phyloP scores from a whole-genome alignment of 2,329 filamentous ascomycete species.

The Fusarium multiceps region DNA sequence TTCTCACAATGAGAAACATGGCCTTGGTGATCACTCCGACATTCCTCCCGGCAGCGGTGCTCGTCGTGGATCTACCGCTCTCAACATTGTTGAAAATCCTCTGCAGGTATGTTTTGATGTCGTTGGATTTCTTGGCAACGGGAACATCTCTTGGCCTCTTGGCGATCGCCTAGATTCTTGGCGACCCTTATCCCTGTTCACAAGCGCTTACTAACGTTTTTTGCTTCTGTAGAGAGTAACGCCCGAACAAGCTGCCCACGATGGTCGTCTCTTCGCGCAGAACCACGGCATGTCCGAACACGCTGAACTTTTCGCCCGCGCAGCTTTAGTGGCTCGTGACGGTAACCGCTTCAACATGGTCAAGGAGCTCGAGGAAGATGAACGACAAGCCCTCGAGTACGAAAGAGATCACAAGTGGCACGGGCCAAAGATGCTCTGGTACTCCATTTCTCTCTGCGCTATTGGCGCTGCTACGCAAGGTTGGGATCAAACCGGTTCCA shows the following conservation, averaged over 20 bases:
- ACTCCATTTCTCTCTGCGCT: conserved; percentile 64
- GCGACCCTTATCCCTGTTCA: neutral
- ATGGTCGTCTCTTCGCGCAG: conserved; percentile 64
- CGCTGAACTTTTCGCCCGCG: conserved; percentile 55
- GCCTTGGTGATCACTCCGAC: neutral
- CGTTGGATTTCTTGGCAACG: neutral
- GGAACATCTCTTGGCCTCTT: neutral
- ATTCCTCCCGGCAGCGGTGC: neutral
- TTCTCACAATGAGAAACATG: conserved; percentile 18
- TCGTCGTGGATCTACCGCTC: conserved; percentile 20
- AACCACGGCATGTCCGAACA: conserved; percentile 61
- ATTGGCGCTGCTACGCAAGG: conserved; percentile 68
- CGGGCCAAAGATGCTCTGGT: conserved; percentile 57
- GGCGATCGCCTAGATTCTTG: neutral
- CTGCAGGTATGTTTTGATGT: conserved; percentile 11
- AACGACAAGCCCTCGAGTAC: conserved; percentile 52
- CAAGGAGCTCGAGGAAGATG: conserved; percentile 46
- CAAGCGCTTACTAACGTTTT: neutral
- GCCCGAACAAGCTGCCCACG: conserved; percentile 39
- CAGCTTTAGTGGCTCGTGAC: conserved; percentile 52
- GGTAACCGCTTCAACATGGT: conserved; percentile 42
- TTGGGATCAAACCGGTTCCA: conserved; percentile 73
- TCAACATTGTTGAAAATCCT: conserved; percentile 27
- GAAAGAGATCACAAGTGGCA: conserved; percentile 70
- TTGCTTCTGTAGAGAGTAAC: conserved; percentile 41